A percentile compares a stretch with the other conserved stretches of the same genome.
Conservation (phyloP, 1,284 basidiomycete genomes). For the Ustilago tritici region DNA sequence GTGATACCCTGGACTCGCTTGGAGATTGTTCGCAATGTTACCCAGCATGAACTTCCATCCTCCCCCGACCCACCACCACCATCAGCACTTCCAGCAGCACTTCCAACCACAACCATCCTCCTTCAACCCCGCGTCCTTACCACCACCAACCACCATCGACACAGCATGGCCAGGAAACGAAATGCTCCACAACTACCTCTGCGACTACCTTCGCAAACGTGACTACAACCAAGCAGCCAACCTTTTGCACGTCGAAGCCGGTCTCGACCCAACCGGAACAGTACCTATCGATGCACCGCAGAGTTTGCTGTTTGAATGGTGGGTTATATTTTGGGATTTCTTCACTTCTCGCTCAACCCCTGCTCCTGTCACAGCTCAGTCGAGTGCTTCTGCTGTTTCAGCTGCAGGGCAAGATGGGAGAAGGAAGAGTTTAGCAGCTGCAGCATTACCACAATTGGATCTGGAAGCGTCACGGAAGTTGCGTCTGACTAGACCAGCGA, state of each 20-base stretch:
- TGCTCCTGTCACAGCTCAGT: not conserved
- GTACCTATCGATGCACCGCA: slow-evolving; percentile 51
- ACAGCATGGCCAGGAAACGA: slow-evolving; percentile 38
- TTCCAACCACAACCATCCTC: not conserved
- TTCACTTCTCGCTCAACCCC: slow-evolving; percentile 19
- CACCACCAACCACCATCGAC: not conserved
- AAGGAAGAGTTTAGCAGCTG: slow-evolving; percentile 2
- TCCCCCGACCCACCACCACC: not conserved
- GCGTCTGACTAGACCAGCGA: slow-evolving; percentile 23
- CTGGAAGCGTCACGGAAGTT: slow-evolving; percentile 29
- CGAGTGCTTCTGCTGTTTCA: not conserved
- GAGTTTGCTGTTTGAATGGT: slow-evolving; percentile 49
- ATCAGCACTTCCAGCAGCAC: not conserved
- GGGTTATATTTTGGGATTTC: slow-evolving; percentile 48
- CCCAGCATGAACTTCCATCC: slow-evolving; percentile 8
- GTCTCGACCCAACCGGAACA: slow-evolving; percentile 19
- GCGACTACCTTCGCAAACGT: slow-evolving; percentile 48
- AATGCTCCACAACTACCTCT: slow-evolving; percentile 51
- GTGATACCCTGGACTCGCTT: not conserved
- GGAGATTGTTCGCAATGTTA: not conserved
- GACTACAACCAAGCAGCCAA: slow-evolving; percentile 31
- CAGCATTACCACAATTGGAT: slow-evolving; percentile 19
- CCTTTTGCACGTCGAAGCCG: slow-evolving; percentile 30
- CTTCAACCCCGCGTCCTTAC: not conserved
- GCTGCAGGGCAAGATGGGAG: not conserved